Evolutionary conservation across 495 filamentous ascomycete genomes (phyloP).

Genomic region (Apiosordaria backusii): DNA sequence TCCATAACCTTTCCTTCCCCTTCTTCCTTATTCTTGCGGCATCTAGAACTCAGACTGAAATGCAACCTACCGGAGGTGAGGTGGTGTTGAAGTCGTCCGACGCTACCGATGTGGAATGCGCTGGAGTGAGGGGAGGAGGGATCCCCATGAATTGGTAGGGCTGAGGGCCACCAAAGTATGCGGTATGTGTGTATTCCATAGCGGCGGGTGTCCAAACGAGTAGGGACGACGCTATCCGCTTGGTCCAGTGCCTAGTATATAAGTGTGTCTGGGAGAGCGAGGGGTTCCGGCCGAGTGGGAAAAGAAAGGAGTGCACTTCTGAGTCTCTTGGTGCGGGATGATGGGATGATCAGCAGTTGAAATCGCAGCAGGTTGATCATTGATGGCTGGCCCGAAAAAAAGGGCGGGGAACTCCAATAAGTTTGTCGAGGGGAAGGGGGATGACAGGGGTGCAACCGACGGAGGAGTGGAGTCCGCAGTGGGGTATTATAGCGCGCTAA

Average conservation of each 20-base stretch:
- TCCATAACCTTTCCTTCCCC: neutral
- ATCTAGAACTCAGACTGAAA: neutral
- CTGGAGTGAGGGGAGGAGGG: conserved; percentile 49
- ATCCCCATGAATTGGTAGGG: conserved; percentile 55
- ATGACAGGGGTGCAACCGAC: neutral
- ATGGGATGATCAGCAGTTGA: neutral
- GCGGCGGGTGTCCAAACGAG: conserved; percentile 3
- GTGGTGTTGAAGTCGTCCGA: conserved; percentile 53
- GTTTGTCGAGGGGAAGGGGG: conserved; percentile 3
- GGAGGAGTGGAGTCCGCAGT: neutral
- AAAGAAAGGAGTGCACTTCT: neutral
- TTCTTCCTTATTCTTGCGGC: neutral
- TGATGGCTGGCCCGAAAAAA: neutral
- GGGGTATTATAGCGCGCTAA: neutral
- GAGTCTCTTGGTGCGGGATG: neutral
- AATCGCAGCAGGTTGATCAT: neutral
- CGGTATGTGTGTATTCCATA: conserved; percentile 45
- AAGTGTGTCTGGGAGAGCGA: neutral
- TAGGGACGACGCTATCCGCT: neutral
- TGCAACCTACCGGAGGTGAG: conserved; percentile 51
- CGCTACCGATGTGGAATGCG: conserved; percentile 49
- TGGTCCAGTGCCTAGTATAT: neutral
- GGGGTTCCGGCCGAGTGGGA: neutral
- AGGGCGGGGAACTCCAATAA: conserved; percentile 11
- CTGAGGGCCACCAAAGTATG: conserved; percentile 48